Conservation (phyloP, 192 early-diverging fungal genomes). For the Coemansia sp. region DNA sequence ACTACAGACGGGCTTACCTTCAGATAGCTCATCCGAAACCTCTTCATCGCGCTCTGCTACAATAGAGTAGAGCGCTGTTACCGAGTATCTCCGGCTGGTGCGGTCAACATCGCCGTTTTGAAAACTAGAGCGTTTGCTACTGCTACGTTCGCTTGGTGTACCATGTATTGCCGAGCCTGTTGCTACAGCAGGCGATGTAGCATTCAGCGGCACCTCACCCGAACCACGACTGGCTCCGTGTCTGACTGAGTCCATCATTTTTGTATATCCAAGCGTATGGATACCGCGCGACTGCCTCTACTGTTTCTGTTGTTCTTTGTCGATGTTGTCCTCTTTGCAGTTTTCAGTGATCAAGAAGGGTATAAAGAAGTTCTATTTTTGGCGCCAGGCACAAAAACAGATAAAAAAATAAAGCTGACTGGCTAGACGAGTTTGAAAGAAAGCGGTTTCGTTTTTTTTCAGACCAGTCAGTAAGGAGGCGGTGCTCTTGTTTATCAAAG, state of each 20-base stretch:
- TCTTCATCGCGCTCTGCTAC: constrained; percentile 91
- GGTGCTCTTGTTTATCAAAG: too few species aligned
- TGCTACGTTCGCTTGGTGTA: constrained; percentile 36
- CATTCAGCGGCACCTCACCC: constrained; percentile 20
- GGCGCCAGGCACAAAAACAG: not conserved
- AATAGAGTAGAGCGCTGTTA: constrained; percentile 72
- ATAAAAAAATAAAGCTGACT: too few species aligned
- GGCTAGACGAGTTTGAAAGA: too few species aligned
- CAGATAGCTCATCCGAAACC: constrained; percentile 89
- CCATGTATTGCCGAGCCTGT: constrained; percentile 20
- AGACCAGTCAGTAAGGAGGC: too few species aligned
- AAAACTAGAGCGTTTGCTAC: constrained; percentile 18
- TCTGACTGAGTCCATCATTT: constrained; percentile 46
- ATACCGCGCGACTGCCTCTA: too few species aligned
- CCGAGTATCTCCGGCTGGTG: constrained; percentile 68
- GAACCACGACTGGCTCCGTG: constrained; percentile 26
- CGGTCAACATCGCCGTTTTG: constrained; percentile 53
- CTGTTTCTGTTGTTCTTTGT: too few species aligned
- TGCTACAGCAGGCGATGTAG: constrained; percentile 10
- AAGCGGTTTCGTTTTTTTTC: too few species aligned
- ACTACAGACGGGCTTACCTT: constrained; percentile 57
- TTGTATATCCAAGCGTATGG: too few species aligned
- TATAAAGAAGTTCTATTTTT: constrained; percentile 10
- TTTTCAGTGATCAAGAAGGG: not conserved
- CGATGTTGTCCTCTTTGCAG: too few species aligned